These are phyloP conservation scores for Ustilago xerochloae DNA, from an alignment of 1,284 basidiomycete genomes.

Conservation along the genomic window DNA sequence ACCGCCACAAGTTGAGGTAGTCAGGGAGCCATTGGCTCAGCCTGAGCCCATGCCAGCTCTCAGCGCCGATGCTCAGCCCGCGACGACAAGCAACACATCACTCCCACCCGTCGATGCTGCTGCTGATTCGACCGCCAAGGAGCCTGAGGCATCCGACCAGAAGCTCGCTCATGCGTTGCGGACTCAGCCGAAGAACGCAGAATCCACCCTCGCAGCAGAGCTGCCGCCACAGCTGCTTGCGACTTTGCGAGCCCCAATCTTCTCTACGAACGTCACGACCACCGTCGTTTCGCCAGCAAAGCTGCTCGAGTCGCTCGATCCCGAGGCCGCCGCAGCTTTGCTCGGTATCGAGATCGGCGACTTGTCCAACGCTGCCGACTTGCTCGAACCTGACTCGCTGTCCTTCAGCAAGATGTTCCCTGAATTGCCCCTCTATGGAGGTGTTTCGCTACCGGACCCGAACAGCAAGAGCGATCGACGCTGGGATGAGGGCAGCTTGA, in stretches of 20 bases:
- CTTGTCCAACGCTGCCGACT: slow-evolving; percentile 31
- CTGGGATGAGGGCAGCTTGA: slow-evolving; percentile 68
- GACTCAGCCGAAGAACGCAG: slow-evolving; percentile 30
- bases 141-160: background rate
- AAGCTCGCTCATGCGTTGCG: slow-evolving; percentile 26
- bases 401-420: slow-evolving; percentile 69
- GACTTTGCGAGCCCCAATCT: slow-evolving; percentile 64
- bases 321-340: slow-evolving; percentile 52
- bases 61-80: background rate
- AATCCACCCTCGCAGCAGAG: slow-evolving; percentile 56
- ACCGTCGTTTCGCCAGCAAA: slow-evolving; percentile 58
- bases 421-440: slow-evolving; percentile 71
- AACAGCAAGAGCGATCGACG: slow-evolving; percentile 70
- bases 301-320: slow-evolving; percentile 55
- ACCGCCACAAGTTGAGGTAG: slow-evolving; percentile 41
- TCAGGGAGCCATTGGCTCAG: slow-evolving; percentile 36
- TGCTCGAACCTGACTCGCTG: slow-evolving; percentile 52
- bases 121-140: background rate
- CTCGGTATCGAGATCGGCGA: slow-evolving; percentile 53
- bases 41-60: slow-evolving; percentile 49
- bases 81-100: background rate
- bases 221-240: slow-evolving; percentile 59
- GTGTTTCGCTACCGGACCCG: slow-evolving; percentile 32
- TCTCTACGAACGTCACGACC: slow-evolving; percentile 56
- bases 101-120: background rate